Base-by-base conservation (phyloP, 176 grass and related monocot genomes). In the Triticum monococcum region DNA sequence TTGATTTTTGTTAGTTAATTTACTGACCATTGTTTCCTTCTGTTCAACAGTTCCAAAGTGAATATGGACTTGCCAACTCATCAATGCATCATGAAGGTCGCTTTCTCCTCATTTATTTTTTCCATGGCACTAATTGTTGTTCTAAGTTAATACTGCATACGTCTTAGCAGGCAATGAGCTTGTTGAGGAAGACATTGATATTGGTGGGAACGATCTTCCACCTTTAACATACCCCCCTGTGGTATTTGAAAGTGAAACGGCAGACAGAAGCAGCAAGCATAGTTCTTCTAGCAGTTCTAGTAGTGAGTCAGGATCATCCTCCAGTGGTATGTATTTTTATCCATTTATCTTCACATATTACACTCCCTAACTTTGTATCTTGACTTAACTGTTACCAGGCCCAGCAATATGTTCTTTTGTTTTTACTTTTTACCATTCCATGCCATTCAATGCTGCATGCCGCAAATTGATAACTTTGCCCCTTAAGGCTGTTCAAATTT, bases 231-330 rank as follows among this genome's bases (percentile, higher is more conserved):
- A 84, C 80, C 91, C 94, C 70, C 92, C 92, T 73, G 87, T 94
- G 78, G 90, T 94, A 79, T 91, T 99, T 83, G 97, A 96, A 85
- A 95, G 72, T 86, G 94, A 96, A 83, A 70, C 77, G 25, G 75
- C 82, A 68, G 87, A 91, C 59, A 95, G 91, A 92, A 95, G 66
- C 67, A 93, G 87, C 88, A 99, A 91, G 23, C 90, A 87, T 84
- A 94, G 89, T 83, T 89, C 89, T 88, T 99, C 97, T 82, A 96
- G 92, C 90, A 94, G 90, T 84, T 99, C 97, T 48, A 96, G 92
- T 91, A 89, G 84, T 57, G 92, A 79, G 64, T 94, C 94, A 68
- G 92, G 85, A 76, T 99, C 97, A 81, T 94, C 88, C 63, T 99
- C 92, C 25, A 93, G 91, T 87, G 92, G 97, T 99, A 88, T 68